Conservation (phyloP, 192 early-diverging fungal genomes). For the Coemansia sp. region DNA sequence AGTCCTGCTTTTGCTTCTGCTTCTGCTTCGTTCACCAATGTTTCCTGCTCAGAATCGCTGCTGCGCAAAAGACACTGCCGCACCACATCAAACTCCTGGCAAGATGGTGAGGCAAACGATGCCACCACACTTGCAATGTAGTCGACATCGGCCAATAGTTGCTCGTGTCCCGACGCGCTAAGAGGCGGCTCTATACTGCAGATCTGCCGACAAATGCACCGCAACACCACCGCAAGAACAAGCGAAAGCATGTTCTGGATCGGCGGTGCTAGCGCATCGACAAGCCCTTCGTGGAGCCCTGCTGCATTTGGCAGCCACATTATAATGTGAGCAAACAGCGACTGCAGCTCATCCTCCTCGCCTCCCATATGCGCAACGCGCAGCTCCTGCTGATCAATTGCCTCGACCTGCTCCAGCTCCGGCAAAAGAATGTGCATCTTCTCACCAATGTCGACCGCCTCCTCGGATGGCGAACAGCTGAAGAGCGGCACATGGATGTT, state of each 20-base stretch:
- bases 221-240: constrained; percentile 27
- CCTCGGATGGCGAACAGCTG: constrained; percentile 49
- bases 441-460: constrained; percentile 51
- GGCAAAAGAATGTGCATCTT: constrained; percentile 50
- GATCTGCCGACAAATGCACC: constrained; percentile 19
- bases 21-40: neutral
- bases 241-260: constrained; percentile 37
- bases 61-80: neutral
- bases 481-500: constrained; percentile 36
- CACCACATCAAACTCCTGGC: constrained; percentile 26
- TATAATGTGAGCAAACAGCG: constrained; percentile 20
- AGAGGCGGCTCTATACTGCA: constrained; percentile 30
- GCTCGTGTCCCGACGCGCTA: constrained; percentile 22
- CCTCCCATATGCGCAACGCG: constrained; percentile 7
- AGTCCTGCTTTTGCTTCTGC: too few species aligned
- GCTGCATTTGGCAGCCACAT: constrained; percentile 1
- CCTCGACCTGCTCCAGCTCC: constrained; percentile 48
- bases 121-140: constrained; percentile 41
- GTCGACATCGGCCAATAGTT: constrained; percentile 38
- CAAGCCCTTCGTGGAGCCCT: neutral
- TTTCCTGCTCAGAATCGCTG: neutral
- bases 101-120: constrained; percentile 17
- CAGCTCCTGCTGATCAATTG: constrained; percentile 33
- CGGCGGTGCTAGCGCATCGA: neutral
- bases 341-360: constrained; percentile 5